A percentile compares a stretch with the other conserved stretches of the same genome.
These are phyloP conservation scores for Cordyceps cateniannulata DNA, from an alignment of 2,329 filamentous ascomycete species.

Conservation along the genomic window DNA sequence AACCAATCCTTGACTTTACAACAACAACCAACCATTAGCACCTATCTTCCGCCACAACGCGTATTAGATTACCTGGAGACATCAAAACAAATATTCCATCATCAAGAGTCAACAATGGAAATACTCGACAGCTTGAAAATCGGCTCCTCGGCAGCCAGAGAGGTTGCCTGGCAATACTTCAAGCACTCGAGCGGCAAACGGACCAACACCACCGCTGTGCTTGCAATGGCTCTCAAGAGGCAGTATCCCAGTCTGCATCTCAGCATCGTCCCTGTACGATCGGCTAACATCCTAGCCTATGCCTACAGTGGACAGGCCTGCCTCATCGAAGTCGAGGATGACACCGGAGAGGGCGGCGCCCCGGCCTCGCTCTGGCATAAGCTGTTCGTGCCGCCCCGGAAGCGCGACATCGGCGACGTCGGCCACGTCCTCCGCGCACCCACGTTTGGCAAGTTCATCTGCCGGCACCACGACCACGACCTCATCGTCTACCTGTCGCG, in stretches of 20 bases:
- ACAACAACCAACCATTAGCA: background rate
- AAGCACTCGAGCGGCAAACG: constrained; percentile 34
- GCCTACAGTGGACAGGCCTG: constrained; percentile 34
- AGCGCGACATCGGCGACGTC: constrained; percentile 34
- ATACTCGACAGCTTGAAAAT: background rate
- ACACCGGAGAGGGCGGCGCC: constrained; percentile 16
- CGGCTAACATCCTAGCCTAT: constrained; percentile 34
- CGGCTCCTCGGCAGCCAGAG: background rate
- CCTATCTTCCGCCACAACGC: background rate
- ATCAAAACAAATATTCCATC: background rate
- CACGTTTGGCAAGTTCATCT: constrained; percentile 36
- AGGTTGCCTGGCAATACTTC: constrained; percentile 20
- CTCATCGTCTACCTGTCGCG: constrained; percentile 39
- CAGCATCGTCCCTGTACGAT: constrained; percentile 13
- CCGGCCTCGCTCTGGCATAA: constrained; percentile 33
- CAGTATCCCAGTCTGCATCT: constrained; percentile 18
- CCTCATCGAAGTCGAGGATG: constrained; percentile 24
- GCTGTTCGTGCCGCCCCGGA: constrained; percentile 32
- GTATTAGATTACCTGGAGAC: background rate
- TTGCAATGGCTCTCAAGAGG: constrained; percentile 32
- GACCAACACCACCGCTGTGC: constrained; percentile 36
- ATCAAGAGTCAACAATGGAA: background rate
- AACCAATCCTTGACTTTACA: no score
- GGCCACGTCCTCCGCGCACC: constrained; percentile 27
- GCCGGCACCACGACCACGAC: constrained; percentile 34